phyloP scores from a whole-genome alignment of 257 asterid species.

The Coffea canephora region DNA sequence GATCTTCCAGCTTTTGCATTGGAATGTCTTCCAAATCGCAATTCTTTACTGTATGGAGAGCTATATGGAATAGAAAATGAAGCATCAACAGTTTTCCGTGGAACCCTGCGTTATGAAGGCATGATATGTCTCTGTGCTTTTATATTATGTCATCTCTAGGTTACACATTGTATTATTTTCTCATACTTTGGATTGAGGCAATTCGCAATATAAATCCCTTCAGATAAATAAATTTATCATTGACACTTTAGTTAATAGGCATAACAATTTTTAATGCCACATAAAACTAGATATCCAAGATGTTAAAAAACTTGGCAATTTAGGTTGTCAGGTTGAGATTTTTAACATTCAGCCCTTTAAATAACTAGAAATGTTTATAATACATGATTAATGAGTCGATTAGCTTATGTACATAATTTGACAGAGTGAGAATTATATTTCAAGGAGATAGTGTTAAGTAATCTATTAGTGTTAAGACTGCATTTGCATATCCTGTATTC shows the following conservation, averaged over 20 bases:
- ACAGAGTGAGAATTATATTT: background rate
- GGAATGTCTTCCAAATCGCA: constrained; percentile 94
- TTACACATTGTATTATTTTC: background rate
- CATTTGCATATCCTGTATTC: too few relatives aligned
- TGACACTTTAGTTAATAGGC: background rate
- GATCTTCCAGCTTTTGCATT: constrained; percentile 90
- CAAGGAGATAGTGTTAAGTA: background rate
- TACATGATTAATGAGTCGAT: background rate
- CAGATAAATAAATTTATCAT: background rate
- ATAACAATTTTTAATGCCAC: background rate
- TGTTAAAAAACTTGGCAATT: background rate
- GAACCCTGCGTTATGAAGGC: constrained; percentile 97
- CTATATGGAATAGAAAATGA: constrained; percentile 77
- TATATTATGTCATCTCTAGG: background rate
- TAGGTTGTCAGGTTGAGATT: background rate
- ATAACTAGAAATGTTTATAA: background rate
- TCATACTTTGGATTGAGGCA: background rate
- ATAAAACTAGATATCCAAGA: background rate
- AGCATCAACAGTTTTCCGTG: constrained; percentile 86
- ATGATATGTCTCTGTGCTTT: constrained; percentile 21
- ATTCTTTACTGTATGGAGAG: constrained; percentile 81
- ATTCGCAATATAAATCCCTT: background rate
- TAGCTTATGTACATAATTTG: background rate
- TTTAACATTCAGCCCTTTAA: background rate
- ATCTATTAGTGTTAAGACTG: too few relatives aligned